phyloP scores from a whole-genome alignment of 257 asterid species.

The Solanum phureja region DNA sequence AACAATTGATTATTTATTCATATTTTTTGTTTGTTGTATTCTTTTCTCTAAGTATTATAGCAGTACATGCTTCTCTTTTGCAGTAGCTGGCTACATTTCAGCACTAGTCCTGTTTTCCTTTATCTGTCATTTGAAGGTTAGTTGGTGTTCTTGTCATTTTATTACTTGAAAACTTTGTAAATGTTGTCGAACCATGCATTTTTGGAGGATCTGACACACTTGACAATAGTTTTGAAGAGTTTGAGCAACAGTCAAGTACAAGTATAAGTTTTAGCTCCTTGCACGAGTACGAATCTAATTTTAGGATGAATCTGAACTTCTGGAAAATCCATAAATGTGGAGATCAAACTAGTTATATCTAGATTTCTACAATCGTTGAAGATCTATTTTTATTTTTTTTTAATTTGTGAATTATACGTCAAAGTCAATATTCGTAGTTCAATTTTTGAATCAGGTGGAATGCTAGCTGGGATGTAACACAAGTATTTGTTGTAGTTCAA shows the following conservation, averaged over 20 bases:
- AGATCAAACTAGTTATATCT: accelerated
- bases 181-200: neutral
- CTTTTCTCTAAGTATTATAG: neutral
- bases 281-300: no score
- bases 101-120: neutral
- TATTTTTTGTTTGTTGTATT: no score
- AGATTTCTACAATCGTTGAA: accelerated
- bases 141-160: neutral
- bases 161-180: neutral
- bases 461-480: neutral
- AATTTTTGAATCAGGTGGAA: neutral
- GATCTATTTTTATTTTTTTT: neutral
- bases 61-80: neutral
- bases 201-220: no score
- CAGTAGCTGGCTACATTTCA: no score
- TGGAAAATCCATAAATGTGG: neutral
- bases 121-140: neutral
- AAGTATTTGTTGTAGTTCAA: neutral
- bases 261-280: neutral
- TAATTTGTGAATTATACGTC: neutral
- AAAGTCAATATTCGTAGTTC: neutral
- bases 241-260: neutral
- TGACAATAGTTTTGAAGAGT: neutral
- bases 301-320: neutral
- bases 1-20: no score